Conservation (phyloP, 202 grass and related monocot genomes). For the Setaria viridis region DNA sequence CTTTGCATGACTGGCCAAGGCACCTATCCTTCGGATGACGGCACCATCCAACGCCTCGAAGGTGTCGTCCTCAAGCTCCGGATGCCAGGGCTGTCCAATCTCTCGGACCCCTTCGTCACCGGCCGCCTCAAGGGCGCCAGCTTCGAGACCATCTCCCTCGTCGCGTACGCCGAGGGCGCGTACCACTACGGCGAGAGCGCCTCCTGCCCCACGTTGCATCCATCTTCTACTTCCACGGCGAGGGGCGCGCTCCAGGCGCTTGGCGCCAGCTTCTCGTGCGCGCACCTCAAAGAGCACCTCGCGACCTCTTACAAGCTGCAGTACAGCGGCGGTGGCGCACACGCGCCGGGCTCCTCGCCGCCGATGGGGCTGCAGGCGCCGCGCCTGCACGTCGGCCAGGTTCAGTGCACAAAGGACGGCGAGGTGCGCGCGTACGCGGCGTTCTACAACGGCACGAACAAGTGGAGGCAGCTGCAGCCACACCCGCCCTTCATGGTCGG, state of each 20-base stretch:
- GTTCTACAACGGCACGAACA: constrained; percentile 47
- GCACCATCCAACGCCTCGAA: background rate
- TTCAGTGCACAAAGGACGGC: constrained; percentile 45
- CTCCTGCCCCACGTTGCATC: background rate
- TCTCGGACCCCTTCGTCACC: background rate
- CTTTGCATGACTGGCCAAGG: constrained; percentile 12
- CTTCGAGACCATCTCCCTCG: constrained; percentile 51
- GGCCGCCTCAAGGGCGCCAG: constrained; percentile 25
- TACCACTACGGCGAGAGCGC: constrained; percentile 42
- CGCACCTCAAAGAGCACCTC: background rate
- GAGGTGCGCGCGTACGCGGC: constrained; percentile 41
- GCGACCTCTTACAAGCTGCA: too few species aligned
- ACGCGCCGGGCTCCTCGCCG: too few species aligned
- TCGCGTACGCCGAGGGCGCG: constrained; percentile 53
- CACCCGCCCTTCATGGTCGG: background rate
- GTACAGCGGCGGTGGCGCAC: too few species aligned
- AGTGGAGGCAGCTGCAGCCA: background rate
- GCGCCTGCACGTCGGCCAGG: constrained; percentile 46
- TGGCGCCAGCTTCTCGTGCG: background rate
- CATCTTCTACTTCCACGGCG: background rate
- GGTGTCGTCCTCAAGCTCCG: background rate
- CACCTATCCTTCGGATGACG: background rate
- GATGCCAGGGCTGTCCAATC: background rate
- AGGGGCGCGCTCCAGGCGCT: too few species aligned
- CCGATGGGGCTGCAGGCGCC: background rate